phyloP scores from a whole-genome alignment of 176 grass and related monocot species.

The Oryza rufipogon region DNA sequence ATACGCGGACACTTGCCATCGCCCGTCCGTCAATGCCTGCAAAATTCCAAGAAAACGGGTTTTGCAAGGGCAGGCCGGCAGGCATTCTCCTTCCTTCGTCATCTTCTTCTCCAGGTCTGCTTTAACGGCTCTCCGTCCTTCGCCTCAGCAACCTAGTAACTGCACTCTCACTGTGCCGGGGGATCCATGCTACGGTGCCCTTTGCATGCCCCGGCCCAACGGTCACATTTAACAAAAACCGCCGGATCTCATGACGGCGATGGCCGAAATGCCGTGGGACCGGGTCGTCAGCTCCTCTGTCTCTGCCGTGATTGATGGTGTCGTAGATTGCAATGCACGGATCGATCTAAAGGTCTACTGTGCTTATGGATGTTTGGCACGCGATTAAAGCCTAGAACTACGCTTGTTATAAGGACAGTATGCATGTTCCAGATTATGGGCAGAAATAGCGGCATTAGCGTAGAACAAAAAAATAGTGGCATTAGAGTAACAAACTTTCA shows the following conservation, averaged over 20 bases:
- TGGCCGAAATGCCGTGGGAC: background rate
- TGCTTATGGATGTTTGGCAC: background rate
- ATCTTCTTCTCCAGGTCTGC: slow-evolving; percentile 16
- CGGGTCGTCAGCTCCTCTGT: background rate
- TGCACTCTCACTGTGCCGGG: background rate
- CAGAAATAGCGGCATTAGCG: background rate
- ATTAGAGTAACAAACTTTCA: background rate
- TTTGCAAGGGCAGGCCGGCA: background rate
- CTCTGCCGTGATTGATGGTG: slow-evolving; percentile 27
- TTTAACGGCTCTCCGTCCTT: slow-evolving; percentile 45
- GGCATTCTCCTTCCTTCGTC: background rate
- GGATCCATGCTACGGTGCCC: background rate
- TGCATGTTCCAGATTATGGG: background rate
- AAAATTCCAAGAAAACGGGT: background rate
- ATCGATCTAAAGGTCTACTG: background rate
- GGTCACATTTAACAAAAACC: slow-evolving; percentile 49
- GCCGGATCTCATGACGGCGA: background rate
- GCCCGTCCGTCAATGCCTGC: background rate
- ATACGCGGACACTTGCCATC: background rate
- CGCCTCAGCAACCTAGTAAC: background rate
- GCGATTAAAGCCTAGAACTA: background rate
- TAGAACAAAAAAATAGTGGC: background rate
- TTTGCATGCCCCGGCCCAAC: slow-evolving; percentile 34
- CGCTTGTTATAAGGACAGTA: background rate
- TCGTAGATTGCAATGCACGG: slow-evolving; percentile 33